Evolutionary conservation across 2,329 filamentous ascomycete species (phyloP), one percentile per base, ranked within the genome.

Genomic region (Aureobasidium sp.): DNA sequence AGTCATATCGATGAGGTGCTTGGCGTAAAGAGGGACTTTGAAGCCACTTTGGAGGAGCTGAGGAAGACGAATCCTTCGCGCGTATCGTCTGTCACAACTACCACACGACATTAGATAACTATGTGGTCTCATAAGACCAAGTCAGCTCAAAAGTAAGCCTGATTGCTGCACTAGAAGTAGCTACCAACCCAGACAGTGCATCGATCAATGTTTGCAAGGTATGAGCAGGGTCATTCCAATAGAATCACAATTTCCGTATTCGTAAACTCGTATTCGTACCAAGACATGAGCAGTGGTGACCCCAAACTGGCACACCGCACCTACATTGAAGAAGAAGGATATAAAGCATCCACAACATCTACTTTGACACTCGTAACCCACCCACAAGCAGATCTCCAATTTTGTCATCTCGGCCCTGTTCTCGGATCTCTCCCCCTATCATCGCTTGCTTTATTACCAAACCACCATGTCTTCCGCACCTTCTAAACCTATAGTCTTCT

Each of bases 401-500:
- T 1, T 9, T 19, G 7, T 8, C 17, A n/a, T 8, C 19, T 40
- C 39, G 2, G 19, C 19, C 7, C 5, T n/a, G 17, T 17, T 9
- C 19, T 17, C 24, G 9, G 2, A 11, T 29, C 2, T n/a, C 29
- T 15, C n/a, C n/a, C 5, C 8, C 1, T 33, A 22, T 19, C 11
- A 35, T 19, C 8, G 6, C 31, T 42, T 29, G 3, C 24, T 12
- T 42, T 1, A 24, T 42, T 1, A 24, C 14, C 49, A 39, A 7
- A 19, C 69, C 19, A 53, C 33, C 14, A 45, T 57, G 53, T 44
- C 53, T 33, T 44, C 40, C 8, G 17, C 37, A 6, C 15, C 39
- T n/a, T 4, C 14, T n/a, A 24, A 56, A 19, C 19, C 49, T 35
- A 19, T 52, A 1, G 12, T 24, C 66, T 76, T 80, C 69, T 81